A percentile compares a stretch with the other conserved stretches of the same genome.
phyloP scores from a whole-genome alignment of 2,329 filamentous ascomycete species.

The Monosporascus sp. region DNA sequence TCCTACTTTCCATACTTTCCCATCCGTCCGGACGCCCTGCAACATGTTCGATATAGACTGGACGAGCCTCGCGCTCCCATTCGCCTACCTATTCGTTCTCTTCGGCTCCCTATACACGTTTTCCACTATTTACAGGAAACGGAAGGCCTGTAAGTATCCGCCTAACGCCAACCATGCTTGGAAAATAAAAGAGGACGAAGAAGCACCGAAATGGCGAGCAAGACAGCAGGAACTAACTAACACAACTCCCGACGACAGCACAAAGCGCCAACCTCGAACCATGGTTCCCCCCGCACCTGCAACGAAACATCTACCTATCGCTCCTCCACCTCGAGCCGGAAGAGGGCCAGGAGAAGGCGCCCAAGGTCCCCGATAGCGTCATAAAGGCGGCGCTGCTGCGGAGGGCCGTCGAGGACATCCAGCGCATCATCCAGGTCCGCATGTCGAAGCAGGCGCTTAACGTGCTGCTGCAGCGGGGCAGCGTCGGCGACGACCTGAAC shows the following conservation, averaged over 20 bases:
- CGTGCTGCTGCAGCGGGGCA: constrained; percentile 78
- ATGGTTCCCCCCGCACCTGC: constrained; percentile 88
- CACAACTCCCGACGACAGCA: constrained; percentile 37
- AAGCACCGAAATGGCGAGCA: background rate
- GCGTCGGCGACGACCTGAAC: constrained; percentile 93
- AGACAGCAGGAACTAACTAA: constrained; percentile 6
- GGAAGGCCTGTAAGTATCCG: constrained; percentile 67
- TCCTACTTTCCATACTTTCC: constrained; percentile 1
- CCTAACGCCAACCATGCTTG: background rate
- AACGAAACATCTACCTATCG: constrained; percentile 91
- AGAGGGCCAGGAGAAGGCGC: constrained; percentile 59
- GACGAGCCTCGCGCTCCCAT: constrained; percentile 78
- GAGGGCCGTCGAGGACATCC: constrained; percentile 88
- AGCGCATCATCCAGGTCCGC: constrained; percentile 82
- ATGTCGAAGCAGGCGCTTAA: constrained; percentile 84
- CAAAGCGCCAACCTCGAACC: constrained; percentile 81
- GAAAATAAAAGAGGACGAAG: background rate
- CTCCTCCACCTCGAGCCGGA: constrained; percentile 73
- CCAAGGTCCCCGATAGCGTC: constrained; percentile 73
- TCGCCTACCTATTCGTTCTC: constrained; percentile 85
- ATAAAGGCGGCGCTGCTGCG: constrained; percentile 83
- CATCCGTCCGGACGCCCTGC: constrained; percentile 5
- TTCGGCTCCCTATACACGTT: constrained; percentile 87
- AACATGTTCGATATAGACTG: constrained; percentile 62
- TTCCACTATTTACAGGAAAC: constrained; percentile 85